Conservation (phyloP, 2,329 filamentous ascomycete species). For the Neonectria sp. region DNA sequence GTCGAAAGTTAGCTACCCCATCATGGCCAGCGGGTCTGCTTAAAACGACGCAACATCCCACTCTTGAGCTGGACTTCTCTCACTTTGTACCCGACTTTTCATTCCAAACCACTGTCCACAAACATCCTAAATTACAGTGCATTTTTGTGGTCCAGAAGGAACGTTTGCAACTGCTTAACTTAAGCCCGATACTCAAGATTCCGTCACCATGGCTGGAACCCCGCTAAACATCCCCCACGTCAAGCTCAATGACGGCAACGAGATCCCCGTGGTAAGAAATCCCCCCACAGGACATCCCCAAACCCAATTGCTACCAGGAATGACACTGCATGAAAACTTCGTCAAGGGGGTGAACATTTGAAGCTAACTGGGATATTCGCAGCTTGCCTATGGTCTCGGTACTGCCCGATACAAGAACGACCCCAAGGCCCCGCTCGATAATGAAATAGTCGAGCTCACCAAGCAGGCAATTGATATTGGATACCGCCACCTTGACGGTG, state of each 20-base stretch:
- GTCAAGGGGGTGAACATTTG: background rate
- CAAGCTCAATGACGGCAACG: slow-evolving; percentile 81
- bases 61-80: slow-evolving; percentile 8
- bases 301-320: background rate
- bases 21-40: slow-evolving; percentile 15
- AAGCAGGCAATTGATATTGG: slow-evolving; percentile 78
- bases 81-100: background rate
- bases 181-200: background rate
- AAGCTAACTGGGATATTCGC: slow-evolving; percentile 19
- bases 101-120: background rate
- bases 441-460: slow-evolving; percentile 64
- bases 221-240: slow-evolving; percentile 65
- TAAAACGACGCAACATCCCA: slow-evolving; percentile 26
- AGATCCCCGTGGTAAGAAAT: slow-evolving; percentile 75
- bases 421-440: slow-evolving; percentile 66
- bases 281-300: background rate
- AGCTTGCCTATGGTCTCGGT: slow-evolving; percentile 81
- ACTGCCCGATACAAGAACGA: slow-evolving; percentile 74
- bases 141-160: background rate
- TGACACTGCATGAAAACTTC: background rate
- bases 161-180: background rate
- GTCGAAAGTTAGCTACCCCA: slow-evolving; percentile 3
- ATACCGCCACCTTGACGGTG: slow-evolving; percentile 82
- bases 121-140: background rate
- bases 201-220: slow-evolving; percentile 31